Evolutionary conservation across 164 flowering plant genomes (phyloP).

Genomic region (Warburgia ugandensis): DNA sequence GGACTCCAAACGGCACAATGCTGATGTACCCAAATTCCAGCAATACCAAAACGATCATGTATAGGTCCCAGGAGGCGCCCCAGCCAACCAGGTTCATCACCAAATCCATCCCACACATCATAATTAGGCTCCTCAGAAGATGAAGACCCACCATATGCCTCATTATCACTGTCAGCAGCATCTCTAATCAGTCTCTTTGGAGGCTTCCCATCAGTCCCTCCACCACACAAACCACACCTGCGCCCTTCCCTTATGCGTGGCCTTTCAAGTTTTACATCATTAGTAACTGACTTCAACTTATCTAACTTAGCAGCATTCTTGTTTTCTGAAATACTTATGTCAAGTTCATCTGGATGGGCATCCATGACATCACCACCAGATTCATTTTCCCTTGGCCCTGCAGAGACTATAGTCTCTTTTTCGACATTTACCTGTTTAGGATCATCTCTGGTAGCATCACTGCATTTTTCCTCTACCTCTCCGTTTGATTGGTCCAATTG

Average conservation of each 20-base stretch:
- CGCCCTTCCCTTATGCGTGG: conserved; percentile 63
- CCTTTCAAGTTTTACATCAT: conserved; percentile 18
- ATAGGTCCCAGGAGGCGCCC: conserved; percentile 93
- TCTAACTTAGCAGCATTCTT: conserved; percentile 16
- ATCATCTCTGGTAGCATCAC: conserved; percentile 8
- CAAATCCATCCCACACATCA: conserved; percentile 96
- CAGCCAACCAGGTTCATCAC: conserved; percentile 95
- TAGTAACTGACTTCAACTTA: conserved; percentile 10
- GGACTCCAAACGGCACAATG: conserved; percentile 99
- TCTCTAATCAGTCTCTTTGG: conserved; percentile 60
- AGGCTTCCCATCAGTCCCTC: conserved; percentile 86
- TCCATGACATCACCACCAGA: conserved; percentile 12
- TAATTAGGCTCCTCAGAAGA: conserved; percentile 79
- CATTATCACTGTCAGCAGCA: conserved; percentile 68
- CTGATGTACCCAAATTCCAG: conserved; percentile 97
- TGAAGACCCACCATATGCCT: conserved; percentile 67
- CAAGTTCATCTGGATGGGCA: conserved; percentile 4
- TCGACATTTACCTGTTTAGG: not conserved
- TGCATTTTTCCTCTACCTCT: conserved; percentile 17
- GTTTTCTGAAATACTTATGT: not conserved
- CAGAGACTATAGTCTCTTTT: not conserved
- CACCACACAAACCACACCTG: conserved; percentile 90
- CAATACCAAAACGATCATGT: conserved; percentile 89
- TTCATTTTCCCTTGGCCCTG: conserved; percentile 14
- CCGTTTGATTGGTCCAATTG: conserved; percentile 15